phyloP scores from a whole-genome alignment of 176 grass and related monocot genomes.

The Lolium multiflorum region DNA sequence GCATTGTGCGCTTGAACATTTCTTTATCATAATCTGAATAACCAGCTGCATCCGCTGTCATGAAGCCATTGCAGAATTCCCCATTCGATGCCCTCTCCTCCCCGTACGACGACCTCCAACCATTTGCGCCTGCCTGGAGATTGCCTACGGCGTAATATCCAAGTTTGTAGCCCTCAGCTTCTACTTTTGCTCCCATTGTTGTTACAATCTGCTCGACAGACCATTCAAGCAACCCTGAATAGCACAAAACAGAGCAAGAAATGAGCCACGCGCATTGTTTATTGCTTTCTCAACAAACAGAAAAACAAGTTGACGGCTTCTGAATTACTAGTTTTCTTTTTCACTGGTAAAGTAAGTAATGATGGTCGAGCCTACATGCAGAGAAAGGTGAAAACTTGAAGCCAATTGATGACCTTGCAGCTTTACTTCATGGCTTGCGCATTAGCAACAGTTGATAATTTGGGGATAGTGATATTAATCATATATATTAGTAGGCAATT shows the following conservation, averaged over 20 bases:
- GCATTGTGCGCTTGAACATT: constrained; percentile 77
- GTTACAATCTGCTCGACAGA: constrained; percentile 31
- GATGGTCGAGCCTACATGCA: not conserved
- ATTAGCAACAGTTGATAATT: constrained; percentile 21
- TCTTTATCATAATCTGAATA: constrained; percentile 73
- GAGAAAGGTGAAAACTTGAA: not conserved
- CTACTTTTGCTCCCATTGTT: constrained; percentile 75
- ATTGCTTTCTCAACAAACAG: constrained; percentile 2
- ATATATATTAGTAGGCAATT: not conserved
- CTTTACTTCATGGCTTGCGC: not conserved
- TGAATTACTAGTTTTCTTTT: not conserved
- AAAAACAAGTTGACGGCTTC: constrained; percentile 23
- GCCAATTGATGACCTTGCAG: constrained; percentile 1
- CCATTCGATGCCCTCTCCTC: constrained; percentile 59
- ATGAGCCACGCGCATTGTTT: not conserved
- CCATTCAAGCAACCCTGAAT: constrained; percentile 11
- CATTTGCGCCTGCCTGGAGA: constrained; percentile 52
- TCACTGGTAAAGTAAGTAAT: constrained; percentile 6
- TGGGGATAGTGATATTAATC: constrained; percentile 7
- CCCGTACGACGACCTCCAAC: constrained; percentile 53
- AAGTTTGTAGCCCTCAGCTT: constrained; percentile 63
- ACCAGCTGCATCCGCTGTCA: constrained; percentile 36
- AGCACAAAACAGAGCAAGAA: constrained; percentile 42
- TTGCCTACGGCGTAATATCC: constrained; percentile 52
- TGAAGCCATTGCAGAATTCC: constrained; percentile 51